phyloP scores from a whole-genome alignment of 768 basidiomycete genomes.

The Boletellus ananas region DNA sequence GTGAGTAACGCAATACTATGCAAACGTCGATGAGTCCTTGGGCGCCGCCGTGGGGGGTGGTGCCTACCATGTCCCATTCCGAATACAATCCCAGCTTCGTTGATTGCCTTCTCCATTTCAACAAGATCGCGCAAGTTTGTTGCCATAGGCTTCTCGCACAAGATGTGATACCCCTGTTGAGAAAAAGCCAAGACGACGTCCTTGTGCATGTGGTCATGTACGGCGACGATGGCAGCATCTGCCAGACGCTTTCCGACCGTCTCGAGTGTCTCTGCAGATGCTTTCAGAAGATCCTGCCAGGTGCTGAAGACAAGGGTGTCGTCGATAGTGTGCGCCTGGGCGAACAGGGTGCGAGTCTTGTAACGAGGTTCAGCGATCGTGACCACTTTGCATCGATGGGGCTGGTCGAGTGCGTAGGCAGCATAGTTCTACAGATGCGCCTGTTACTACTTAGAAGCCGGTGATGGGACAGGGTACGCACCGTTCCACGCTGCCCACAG shows the following conservation, averaged over 20 bases:
- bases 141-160: slow-evolving; percentile 94
- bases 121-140: slow-evolving; percentile 70
- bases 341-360: slow-evolving; percentile 58
- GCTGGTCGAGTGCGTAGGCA: slow-evolving; percentile 53
- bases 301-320: slow-evolving; percentile 63
- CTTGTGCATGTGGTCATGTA: slow-evolving; percentile 77
- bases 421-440: slow-evolving; percentile 51
- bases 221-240: slow-evolving; percentile 77
- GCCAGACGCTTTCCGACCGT: slow-evolving; percentile 68
- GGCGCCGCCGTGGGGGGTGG: background rate
- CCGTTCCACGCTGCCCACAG: slow-evolving; percentile 80
- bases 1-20: slow-evolving; percentile 82
- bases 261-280: slow-evolving; percentile 62
- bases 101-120: slow-evolving; percentile 68
- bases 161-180: slow-evolving; percentile 78
- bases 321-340: slow-evolving; percentile 55
- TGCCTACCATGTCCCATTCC: slow-evolving; percentile 80
- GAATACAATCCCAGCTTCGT: slow-evolving; percentile 69
- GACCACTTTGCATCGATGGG: slow-evolving; percentile 69
- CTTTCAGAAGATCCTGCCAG: slow-evolving; percentile 67
- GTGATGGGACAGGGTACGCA: slow-evolving; percentile 25
- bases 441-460: background rate
- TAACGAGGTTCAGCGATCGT: slow-evolving; percentile 82
- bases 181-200: slow-evolving; percentile 74
- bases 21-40: background rate